Percentiles rank a stretch among this genome's conserved stretches.
Evolutionary conservation across 257 asterid species (phyloP).

Genomic region (Cynanchum wilfordii): DNA sequence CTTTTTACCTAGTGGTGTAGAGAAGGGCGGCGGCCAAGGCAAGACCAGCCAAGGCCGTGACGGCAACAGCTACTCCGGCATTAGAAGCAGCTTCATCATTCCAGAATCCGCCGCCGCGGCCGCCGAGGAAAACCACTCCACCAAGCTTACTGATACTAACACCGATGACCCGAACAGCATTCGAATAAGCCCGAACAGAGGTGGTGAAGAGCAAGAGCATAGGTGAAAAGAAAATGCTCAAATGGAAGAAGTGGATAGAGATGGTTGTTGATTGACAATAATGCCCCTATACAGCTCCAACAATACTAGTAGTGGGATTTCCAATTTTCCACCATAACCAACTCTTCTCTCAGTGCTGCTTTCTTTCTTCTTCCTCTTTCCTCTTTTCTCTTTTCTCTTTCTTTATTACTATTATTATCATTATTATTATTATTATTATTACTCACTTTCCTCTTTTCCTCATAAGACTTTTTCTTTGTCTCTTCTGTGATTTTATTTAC

Average conservation of each 20-base stretch:
- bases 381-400: not conserved
- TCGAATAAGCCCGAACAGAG: conserved; percentile 6
- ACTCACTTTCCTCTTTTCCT: conserved; percentile 21
- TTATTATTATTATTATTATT: not conserved
- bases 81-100: conserved; percentile 36
- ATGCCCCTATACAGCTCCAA: conserved; percentile 38
- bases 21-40: conserved; percentile 73
- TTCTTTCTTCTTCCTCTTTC: conserved; percentile 4
- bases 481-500: conserved; percentile 11
- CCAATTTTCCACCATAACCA: conserved; percentile 69
- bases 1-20: conserved; percentile 50
- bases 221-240: not conserved
- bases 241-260: not conserved
- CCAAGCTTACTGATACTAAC: conserved; percentile 30
- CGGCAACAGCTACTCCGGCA: conserved; percentile 52
- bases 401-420: not conserved
- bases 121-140: conserved; percentile 19
- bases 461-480: conserved; percentile 25
- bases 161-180: conserved; percentile 34
- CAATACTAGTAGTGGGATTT: conserved; percentile 35
- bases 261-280: conserved; percentile 24
- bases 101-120: conserved; percentile 33
- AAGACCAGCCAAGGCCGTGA: conserved; percentile 76
- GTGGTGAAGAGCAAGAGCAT: conserved; percentile 18
- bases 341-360: conserved; percentile 35